Percentiles rank a stretch among this genome's conserved stretches.
Evolutionary conservation across 306 rosid species (phyloP).

Genomic region (Medicago ruthenica): DNA sequence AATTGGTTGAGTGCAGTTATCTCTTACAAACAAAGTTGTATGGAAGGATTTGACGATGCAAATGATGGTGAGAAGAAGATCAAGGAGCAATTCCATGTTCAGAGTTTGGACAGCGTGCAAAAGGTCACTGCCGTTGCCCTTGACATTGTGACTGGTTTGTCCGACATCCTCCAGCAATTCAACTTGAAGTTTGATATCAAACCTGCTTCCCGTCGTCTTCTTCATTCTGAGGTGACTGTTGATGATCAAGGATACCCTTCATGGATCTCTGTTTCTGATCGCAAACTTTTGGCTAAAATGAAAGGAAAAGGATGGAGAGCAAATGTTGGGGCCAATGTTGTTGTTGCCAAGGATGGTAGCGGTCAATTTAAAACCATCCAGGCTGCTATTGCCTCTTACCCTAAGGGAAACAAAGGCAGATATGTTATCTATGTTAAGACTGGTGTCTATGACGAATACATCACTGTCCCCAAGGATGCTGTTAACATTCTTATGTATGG

Average conservation of each 20-base stretch:
- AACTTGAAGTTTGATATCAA: conserved; percentile 49
- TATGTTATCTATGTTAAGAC: conserved; percentile 68
- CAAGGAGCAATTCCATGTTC: not conserved
- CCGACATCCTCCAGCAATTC: conserved; percentile 42
- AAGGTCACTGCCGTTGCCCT: conserved; percentile 61
- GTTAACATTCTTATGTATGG: conserved; percentile 64
- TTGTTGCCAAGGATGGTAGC: conserved; percentile 80
- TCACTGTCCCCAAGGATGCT: conserved; percentile 40
- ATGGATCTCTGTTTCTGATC: conserved; percentile 60
- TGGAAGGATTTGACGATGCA: conserved; percentile 48
- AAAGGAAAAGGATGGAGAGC: conserved; percentile 11
- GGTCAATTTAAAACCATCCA: conserved; percentile 58
- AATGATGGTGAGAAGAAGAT: conserved; percentile 45
- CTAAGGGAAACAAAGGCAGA: conserved; percentile 45
- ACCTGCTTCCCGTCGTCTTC: conserved; percentile 52
- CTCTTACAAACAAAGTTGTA: conserved; percentile 59
- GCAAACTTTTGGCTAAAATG: conserved; percentile 52
- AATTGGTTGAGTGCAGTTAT: conserved; percentile 72
- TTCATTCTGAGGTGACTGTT: conserved; percentile 34
- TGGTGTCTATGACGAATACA: conserved; percentile 64
- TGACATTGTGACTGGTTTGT: conserved; percentile 51
- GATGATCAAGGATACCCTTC: conserved; percentile 50
- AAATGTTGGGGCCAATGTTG: conserved; percentile 35
- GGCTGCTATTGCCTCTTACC: conserved; percentile 60
- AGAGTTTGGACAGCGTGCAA: conserved; percentile 23